Conservation (phyloP, 345 rosid genomes). For the Moringa oleifera region DNA sequence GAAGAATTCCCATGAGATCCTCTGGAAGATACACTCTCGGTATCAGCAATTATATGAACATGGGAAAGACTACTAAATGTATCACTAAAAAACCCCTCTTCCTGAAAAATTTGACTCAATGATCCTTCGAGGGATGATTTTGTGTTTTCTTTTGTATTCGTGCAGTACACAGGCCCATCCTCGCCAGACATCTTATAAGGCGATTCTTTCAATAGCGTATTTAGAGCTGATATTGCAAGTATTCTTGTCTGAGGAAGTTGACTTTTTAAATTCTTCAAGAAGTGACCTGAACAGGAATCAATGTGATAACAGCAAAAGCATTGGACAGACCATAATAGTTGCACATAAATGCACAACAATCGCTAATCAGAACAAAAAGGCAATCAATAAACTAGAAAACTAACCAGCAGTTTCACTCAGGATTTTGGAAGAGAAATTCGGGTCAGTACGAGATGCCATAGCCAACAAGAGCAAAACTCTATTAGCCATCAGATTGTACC, state of each 20-base stretch:
- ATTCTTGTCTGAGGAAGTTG: conserved; percentile 99
- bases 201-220: conserved; percentile 87
- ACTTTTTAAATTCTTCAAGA: conserved; percentile 87
- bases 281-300: conserved; percentile 65
- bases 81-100: conserved; percentile 86
- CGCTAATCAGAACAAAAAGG: background rate
- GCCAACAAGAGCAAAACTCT: conserved; percentile 90
- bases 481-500: conserved; percentile 99
- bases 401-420: conserved; percentile 84
- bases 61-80: conserved; percentile 90
- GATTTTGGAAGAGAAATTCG: conserved; percentile 63
- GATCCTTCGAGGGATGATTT: conserved; percentile 79
- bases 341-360: conserved; percentile 4
- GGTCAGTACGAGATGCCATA: conserved; percentile 73
- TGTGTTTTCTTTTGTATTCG: conserved; percentile 33
- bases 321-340: background rate
- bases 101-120: conserved; percentile 69
- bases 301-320: background rate
- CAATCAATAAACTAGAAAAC: conserved; percentile 22
- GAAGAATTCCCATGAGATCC: conserved; percentile 80
- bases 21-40: conserved; percentile 66
- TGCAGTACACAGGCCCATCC: conserved; percentile 26
- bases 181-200: conserved; percentile 69
- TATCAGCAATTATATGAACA: conserved; percentile 82
- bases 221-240: conserved; percentile 93